Evolutionary conservation across 148 eudicot species (phyloP), one percentile per base, ranked within the genome.

Genomic region (Polygonum maritimum): DNA sequence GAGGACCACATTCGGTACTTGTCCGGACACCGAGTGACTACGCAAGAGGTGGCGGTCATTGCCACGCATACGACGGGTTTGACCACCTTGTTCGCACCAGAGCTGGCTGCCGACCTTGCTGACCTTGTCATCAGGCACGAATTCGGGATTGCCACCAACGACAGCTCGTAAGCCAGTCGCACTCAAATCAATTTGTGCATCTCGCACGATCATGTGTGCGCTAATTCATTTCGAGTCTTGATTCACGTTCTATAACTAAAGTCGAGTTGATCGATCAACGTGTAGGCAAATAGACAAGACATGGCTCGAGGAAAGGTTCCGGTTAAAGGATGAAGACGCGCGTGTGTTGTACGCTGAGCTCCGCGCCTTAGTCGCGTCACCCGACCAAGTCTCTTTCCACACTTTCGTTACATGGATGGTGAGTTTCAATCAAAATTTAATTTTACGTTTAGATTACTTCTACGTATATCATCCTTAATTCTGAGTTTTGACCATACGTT

Each of bases 1-100:
- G 71, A 67, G 19, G 71, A 67, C 3, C 71, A 36, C 45, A 67
- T 67, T 67, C 71, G 45, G 2, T 36, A 67, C 71, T 36, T 67
- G 41, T 67, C 71, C 1, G 18, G 7, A 14, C 71, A 36, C 44
- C 38, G 18, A 19, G 3, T 36, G 13, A 67, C 71, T 19, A 67
- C 41, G 21, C 7, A 38, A 11, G 44, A 67, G 45, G 71, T 67
- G 71, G 71, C 71, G 71, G 18, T 38, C 16, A 15, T 67, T 3
- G 21, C 44, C 14, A 7, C 7, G 19, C 15, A 13, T 38, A 33
- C 15, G 18, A 44, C 5, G n/a, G 41, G 36, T 7, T 36, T 67
- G 44, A 35, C 71, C 2, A 13, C 71, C 2, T 14, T 36, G 41
- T 21, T 67, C 0, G 11, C 71, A 3, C 44, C 45, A 10, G 44